Evolutionary conservation across 176 grass and related monocot genomes (phyloP), one percentile per base, ranked within the genome.

Genomic region (Lolium perenne): DNA sequence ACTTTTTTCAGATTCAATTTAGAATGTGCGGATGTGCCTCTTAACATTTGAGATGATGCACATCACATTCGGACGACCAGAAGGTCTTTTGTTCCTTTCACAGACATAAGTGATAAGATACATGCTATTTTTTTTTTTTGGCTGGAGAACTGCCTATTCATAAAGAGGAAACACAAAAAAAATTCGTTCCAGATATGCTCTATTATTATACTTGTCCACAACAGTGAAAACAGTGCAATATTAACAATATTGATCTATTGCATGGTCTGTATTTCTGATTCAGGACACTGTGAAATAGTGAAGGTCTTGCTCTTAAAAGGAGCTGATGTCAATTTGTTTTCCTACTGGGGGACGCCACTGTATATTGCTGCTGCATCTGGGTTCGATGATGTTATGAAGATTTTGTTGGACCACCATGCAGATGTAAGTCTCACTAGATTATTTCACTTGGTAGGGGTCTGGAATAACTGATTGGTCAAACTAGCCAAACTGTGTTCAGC

Each of bases 261-360:
- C 17, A 41, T 79, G 56, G 23, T 66, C 23, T 57, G 25, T 79
- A 54, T 86, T 58, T 47, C 4, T 60, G 9, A 41, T 80, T 41
- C 67, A 80, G 85, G 77, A 59, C 0, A 17, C 18, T 74, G 85
- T 74, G 77, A 43, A 63, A 63, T 86, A 35, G 57, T 48, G 72
- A 23, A 86, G 60, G 18, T 73, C 6, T 86, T 86, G 67, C 55
- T 86, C 2, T 61, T 55, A 26, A 74, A 53, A 23, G 85, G 85
- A 73, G 67, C 71, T 8, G 71, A 74, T 74, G 71, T 50, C 71
- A 74, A 74, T 50, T 14, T n/a, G 15, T 50, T 25, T 74, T 14
- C 6, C 22, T 1, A 74, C 45, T 8, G 1, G 45, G 71, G 71
- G 71, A 74, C 71, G 1, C 10, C 71, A 74, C 21, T 74, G n/a